Conservation (phyloP, 208 protist genomes). For the Naegleria gruberi region DNA sequence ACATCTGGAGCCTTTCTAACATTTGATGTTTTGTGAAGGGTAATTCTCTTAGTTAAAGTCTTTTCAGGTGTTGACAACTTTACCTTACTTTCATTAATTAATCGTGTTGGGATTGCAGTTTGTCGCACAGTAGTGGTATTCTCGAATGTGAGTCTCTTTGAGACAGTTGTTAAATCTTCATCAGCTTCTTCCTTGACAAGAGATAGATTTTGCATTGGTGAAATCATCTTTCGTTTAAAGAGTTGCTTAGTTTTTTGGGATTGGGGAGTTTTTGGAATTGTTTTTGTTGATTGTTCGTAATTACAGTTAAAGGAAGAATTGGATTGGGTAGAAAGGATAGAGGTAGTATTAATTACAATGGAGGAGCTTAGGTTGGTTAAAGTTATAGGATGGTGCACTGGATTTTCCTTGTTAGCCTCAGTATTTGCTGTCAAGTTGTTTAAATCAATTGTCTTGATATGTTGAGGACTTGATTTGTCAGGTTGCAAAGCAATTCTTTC, state of each 20-base stretch:
- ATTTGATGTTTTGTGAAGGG: background rate
- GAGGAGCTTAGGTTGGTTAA: background rate
- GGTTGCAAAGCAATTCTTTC: background rate
- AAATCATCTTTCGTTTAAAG: background rate
- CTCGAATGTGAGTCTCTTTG: background rate
- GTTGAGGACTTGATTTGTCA: background rate
- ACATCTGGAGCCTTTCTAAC: background rate
- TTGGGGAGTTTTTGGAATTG: background rate
- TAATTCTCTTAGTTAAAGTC: background rate
- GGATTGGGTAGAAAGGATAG: background rate
- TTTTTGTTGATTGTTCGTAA: too few species aligned
- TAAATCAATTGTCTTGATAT: background rate
- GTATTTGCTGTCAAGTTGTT: background rate
- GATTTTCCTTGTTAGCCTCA: background rate
- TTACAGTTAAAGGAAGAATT: too few species aligned
- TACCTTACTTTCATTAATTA: too few species aligned
- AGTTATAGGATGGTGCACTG: too few species aligned
- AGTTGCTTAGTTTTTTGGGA: background rate
- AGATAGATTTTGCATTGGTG: background rate
- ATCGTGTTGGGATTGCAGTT: background rate
- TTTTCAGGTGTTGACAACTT: background rate
- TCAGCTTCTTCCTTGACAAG: background rate
- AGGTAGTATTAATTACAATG: background rate
- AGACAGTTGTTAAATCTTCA: background rate
- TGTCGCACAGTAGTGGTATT: background rate